Evolutionary conservation across 768 basidiomycete species (phyloP).

Genomic region (Cystofilobasidium ferigula): DNA sequence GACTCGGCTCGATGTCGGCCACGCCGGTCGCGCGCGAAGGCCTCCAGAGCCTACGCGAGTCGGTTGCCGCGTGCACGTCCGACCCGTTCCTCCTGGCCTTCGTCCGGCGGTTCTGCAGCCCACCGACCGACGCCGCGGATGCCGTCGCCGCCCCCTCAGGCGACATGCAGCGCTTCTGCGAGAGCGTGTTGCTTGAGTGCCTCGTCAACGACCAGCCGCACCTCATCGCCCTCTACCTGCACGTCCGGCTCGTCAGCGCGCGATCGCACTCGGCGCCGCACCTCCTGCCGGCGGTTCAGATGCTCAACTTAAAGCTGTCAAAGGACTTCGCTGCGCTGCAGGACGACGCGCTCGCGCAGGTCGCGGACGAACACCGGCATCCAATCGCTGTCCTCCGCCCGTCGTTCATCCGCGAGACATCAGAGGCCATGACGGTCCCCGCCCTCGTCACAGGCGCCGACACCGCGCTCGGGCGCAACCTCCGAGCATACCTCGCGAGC

Average conservation of each 20-base stretch:
- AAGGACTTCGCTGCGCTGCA: neutral
- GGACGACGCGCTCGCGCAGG: neutral
- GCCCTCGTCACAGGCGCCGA: neutral
- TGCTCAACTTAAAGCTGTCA: constrained; percentile 9
- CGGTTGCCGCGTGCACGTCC: constrained; percentile 78
- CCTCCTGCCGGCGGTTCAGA: neutral
- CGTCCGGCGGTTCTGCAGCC: constrained; percentile 60
- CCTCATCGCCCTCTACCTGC: constrained; percentile 16
- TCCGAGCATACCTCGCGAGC: neutral
- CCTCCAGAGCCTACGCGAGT: constrained; percentile 64
- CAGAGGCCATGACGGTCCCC: neutral
- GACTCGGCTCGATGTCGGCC: constrained; percentile 59
- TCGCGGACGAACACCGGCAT: neutral
- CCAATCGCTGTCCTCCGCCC: neutral
- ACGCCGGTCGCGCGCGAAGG: constrained; percentile 56
- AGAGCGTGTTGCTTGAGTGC: constrained; percentile 11
- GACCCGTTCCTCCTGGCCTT: constrained; percentile 68
- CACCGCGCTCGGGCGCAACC: neutral
- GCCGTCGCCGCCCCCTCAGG: neutral
- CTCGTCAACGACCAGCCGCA: constrained; percentile 24
- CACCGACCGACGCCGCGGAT: neutral
- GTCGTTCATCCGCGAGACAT: constrained; percentile 9
- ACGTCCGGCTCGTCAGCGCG: constrained; percentile 2
- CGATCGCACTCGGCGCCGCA: neutral
- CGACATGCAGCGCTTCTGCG: constrained; percentile 2